phyloP scores from a whole-genome alignment of 2,329 filamentous ascomycete species.

The Hypoxylon sp. region DNA sequence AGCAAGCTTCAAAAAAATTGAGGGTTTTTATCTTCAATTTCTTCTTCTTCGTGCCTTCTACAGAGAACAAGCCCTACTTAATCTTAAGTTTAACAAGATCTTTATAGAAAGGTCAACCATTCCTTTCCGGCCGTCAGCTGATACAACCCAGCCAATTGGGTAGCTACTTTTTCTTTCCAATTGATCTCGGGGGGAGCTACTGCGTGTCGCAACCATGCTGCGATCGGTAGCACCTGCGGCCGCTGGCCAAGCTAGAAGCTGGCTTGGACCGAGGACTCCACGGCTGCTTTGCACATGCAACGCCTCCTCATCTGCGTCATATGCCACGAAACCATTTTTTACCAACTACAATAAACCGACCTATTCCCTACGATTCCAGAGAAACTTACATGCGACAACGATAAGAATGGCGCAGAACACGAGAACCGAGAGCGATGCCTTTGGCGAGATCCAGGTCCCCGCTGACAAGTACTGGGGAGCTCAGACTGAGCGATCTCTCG shows the following conservation, averaged over 20 bases:
- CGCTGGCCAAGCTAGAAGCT: conserved; percentile 51
- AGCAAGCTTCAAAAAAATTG: conserved; percentile 35
- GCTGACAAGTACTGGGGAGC: conserved; percentile 98
- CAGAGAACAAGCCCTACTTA: conserved; percentile 18
- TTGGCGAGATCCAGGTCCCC: conserved; percentile 94
- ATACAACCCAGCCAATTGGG: conserved; percentile 36
- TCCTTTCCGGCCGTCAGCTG: conserved; percentile 32
- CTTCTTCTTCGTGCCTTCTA: conserved; percentile 9
- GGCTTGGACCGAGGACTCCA: conserved; percentile 54
- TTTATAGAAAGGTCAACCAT: conserved; percentile 25
- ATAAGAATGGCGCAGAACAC: conserved; percentile 67
- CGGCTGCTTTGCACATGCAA: conserved; percentile 55
- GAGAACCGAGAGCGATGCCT: conserved; percentile 95
- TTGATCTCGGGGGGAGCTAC: conserved; percentile 34
- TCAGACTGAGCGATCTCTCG: conserved; percentile 94
- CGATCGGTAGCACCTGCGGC: conserved; percentile 55
- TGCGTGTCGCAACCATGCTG: conserved; percentile 50
- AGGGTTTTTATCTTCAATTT: conserved; percentile 33
- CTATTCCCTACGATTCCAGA: conserved; percentile 50
- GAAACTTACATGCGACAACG: conserved; percentile 61
- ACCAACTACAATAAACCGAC: conserved; percentile 38
- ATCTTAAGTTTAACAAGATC: conserved; percentile 27
- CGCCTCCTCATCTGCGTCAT: conserved; percentile 46
- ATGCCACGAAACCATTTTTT: conserved; percentile 38
- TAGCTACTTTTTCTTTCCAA: conserved; percentile 23